phyloP scores from a whole-genome alignment of 2,329 filamentous ascomycete genomes.

The Paecilomyces sp. region DNA sequence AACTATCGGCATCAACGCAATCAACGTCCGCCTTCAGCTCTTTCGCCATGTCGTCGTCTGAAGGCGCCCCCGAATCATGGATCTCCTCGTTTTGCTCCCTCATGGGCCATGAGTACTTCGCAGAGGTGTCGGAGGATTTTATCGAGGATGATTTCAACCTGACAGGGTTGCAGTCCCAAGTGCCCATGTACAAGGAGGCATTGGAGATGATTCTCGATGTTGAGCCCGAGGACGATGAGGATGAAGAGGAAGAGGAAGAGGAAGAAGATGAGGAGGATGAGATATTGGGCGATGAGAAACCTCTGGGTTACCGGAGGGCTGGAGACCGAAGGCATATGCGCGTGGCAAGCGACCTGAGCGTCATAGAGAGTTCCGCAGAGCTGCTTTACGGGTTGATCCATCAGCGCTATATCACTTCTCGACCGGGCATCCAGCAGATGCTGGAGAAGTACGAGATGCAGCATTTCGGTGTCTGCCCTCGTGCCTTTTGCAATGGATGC shows the following conservation, averaged over 20 bases:
- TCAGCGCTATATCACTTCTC: conserved; percentile 94
- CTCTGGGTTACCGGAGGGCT: conserved; percentile 39
- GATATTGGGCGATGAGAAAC: conserved; percentile 52
- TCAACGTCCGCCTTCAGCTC: conserved; percentile 31
- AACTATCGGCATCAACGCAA: conserved; percentile 37
- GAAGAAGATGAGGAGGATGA: conserved; percentile 64
- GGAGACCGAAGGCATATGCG: conserved; percentile 71
- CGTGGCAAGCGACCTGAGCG: conserved; percentile 84
- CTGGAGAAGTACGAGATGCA: conserved; percentile 97
- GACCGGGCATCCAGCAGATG: conserved; percentile 97
- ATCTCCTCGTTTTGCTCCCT: conserved; percentile 95
- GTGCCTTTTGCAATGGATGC: conserved; percentile 83
- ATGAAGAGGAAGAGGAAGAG: conserved; percentile 60
- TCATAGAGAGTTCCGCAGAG: conserved; percentile 97
- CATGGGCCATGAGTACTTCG: conserved; percentile 96
- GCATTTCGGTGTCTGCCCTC: conserved; percentile 93
- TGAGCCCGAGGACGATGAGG: conserved; percentile 79
- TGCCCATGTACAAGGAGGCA: conserved; percentile 98
- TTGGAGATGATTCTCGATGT: conserved; percentile 99
- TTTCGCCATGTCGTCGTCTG: conserved; percentile 38
- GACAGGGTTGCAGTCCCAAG: conserved; percentile 88
- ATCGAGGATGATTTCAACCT: conserved; percentile 99
- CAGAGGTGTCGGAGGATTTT: conserved; percentile 96
- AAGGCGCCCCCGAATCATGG: conserved; percentile 72
- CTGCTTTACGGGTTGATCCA: conserved; percentile 97